Percentiles rank a stretch among this genome's conserved stretches.
Conservation (phyloP, 2,329 filamentous ascomycete genomes). For the Plectosphaerella cucumerina region DNA sequence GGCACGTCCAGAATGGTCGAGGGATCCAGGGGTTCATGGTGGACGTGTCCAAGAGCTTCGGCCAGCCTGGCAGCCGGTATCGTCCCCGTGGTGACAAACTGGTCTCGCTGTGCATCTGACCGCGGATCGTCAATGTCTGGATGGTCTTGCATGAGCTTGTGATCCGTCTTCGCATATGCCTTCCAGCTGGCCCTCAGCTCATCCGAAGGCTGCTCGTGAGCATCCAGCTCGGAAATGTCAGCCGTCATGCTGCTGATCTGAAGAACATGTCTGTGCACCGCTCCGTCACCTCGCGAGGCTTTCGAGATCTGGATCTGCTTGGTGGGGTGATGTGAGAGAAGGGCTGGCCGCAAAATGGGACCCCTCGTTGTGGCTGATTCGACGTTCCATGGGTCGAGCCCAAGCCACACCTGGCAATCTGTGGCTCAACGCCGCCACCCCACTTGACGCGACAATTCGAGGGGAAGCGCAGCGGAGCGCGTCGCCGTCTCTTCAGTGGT, state of each 20-base stretch:
- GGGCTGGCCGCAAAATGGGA: neutral
- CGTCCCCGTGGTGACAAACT: constrained; percentile 40
- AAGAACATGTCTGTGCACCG: no score
- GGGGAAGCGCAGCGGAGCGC: neutral
- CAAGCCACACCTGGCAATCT: no score
- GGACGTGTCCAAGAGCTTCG: constrained; percentile 38
- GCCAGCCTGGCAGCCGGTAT: constrained; percentile 39
- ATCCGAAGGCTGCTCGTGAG: constrained; percentile 73
- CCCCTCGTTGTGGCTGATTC: neutral
- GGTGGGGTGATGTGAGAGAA: no score
- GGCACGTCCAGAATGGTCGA: constrained; percentile 32
- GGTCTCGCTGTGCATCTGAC: constrained; percentile 29
- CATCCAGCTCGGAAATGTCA: constrained; percentile 56
- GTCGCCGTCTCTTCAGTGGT: neutral
- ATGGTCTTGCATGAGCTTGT: constrained; percentile 45
- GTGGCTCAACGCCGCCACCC: neutral
- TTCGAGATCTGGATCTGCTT: no score
- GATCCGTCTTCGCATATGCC: constrained; percentile 59
- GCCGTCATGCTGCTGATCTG: constrained; percentile 27
- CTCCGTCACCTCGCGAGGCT: no score
- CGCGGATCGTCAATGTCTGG: constrained; percentile 48
- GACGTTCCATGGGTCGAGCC: no score
- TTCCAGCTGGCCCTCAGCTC: constrained; percentile 72
- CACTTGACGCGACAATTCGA: neutral
- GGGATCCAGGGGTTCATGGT: constrained; percentile 23